Base-by-base conservation (phyloP, 768 basidiomycete genomes). In the Mrakia blollopis region DNA sequence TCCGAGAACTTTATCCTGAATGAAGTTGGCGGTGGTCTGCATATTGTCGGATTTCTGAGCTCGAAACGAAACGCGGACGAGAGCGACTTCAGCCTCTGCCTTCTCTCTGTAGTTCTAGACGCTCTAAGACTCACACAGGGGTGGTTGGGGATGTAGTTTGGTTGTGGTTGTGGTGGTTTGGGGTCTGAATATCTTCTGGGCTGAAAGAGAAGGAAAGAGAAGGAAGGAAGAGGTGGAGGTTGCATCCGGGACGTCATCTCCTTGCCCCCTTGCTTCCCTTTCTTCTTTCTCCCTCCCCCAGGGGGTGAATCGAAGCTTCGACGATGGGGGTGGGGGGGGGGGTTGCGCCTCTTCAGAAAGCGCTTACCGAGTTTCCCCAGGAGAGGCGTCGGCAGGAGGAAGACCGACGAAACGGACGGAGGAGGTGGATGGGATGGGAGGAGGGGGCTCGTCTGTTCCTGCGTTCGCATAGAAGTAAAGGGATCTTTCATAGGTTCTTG, bases 1-100 rank as follows among this genome's bases (percentile, higher is more conserved):
- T 32, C 70, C 76, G 47, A 77, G 76, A 44, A 77, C 57, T 18
- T 73, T 41, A 52, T 77, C 76, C 28, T 78, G 73, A n/a, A 78
- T 21, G n/a, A 70, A 37, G 68, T 78, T 78, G 32, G 77, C 65
- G 18, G 50, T 63, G 13, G 72, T 57, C 44, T 78, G 72, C 77
- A 73, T 78, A 8, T 47, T 60, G 41, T 13, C 25, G 18, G 28
- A 28, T 61, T 35, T 39, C 37, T 39, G 65, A 39, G 23, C 30
- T n/a, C 32, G 9, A 4, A n/a, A n/a, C 60, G 60, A 13, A n/a
- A 5, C 60, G 39, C 39, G 11, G 11, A 6, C 39, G 11, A 41
- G 39, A 5, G 5, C 39, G 11, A 41, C 11, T 41, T 41, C n/a
- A 41, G 39, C n/a, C 30, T 6, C 60, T 7, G 5, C 6, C 60